A percentile compares a stretch with the other conserved stretches of the same genome.
Evolutionary conservation across 1,284 basidiomycete genomes (phyloP).

Genomic region (Hemileccinum hortonii): DNA sequence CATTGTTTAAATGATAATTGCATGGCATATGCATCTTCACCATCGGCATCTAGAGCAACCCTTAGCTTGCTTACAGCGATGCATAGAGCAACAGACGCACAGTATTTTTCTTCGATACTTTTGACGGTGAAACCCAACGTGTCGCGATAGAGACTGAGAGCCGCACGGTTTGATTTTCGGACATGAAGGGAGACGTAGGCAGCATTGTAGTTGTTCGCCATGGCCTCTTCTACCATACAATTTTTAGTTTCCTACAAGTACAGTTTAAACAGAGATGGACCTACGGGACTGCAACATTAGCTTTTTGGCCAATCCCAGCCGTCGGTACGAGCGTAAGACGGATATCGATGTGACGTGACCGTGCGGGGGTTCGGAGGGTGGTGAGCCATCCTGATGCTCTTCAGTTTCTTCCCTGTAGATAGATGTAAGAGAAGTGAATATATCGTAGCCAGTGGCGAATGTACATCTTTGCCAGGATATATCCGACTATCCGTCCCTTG

Average conservation of each 20-base stretch:
- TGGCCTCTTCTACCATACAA: conserved; percentile 73
- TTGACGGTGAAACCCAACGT: conserved; percentile 87
- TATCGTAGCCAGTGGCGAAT: conserved; percentile 11
- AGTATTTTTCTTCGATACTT: conserved; percentile 87
- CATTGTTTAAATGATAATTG: conserved; percentile 55
- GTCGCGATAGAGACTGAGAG: conserved; percentile 84
- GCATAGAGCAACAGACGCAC: conserved; percentile 44
- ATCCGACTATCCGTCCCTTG: conserved; percentile 91
- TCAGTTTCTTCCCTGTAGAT: conserved; percentile 45
- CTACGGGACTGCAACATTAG: conserved; percentile 90
- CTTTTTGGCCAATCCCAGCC: conserved; percentile 89
- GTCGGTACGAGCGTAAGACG: conserved; percentile 86
- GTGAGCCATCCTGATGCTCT: conserved; percentile 24
- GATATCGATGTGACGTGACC: conserved; percentile 97
- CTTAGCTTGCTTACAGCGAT: conserved; percentile 10
- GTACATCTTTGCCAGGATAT: conserved; percentile 97
- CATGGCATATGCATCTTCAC: conserved; percentile 93
- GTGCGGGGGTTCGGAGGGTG: conserved; percentile 56
- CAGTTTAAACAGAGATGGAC: conserved; percentile 30
- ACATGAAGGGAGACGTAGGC: conserved; percentile 90
- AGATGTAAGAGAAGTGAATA: conserved; percentile 7
- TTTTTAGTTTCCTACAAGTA: conserved; percentile 4
- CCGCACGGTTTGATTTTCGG: conserved; percentile 89
- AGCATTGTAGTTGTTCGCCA: conserved; percentile 84
- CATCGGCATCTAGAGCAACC: conserved; percentile 72